Conservation (phyloP, 192 early-diverging fungal species). For the Umbelopsis sp. region DNA sequence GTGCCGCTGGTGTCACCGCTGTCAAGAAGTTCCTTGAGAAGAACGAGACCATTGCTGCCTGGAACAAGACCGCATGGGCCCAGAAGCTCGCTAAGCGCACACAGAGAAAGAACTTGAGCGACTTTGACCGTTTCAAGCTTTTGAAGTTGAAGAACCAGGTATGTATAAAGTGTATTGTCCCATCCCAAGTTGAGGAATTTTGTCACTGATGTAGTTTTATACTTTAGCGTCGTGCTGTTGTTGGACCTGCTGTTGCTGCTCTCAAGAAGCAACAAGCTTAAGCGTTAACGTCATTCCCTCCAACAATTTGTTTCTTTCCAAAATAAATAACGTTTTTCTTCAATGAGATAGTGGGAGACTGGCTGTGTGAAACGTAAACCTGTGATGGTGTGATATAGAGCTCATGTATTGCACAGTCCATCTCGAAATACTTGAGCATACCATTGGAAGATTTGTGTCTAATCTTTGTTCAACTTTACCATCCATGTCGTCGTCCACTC, state of each 20-base stretch:
- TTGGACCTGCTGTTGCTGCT: constrained; percentile 28
- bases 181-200: background rate
- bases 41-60: constrained; percentile 78
- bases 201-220: background rate
- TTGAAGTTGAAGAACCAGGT: constrained; percentile 92
- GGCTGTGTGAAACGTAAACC: too few species aligned
- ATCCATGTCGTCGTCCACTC: too few species aligned
- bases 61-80: constrained; percentile 92
- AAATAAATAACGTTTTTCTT: too few species aligned
- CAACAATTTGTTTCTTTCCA: constrained; percentile 8
- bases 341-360: too few species aligned
- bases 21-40: constrained; percentile 85
- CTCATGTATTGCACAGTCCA: too few species aligned
- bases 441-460: too few species aligned
- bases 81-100: constrained; percentile 91
- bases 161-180: too few species aligned
- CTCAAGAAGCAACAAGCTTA: constrained; percentile 37
- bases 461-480: too few species aligned
- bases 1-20: constrained; percentile 72
- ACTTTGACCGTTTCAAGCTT: constrained; percentile 99
- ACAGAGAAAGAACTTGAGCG: constrained; percentile 75
- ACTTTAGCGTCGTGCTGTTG: constrained; percentile 34
- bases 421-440: too few species aligned
- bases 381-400: too few species aligned
- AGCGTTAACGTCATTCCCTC: constrained; percentile 15